These are phyloP conservation scores for Emericellopsis cladophorae DNA, from an alignment of 2,329 filamentous ascomycete species.

Conservation along the genomic window DNA sequence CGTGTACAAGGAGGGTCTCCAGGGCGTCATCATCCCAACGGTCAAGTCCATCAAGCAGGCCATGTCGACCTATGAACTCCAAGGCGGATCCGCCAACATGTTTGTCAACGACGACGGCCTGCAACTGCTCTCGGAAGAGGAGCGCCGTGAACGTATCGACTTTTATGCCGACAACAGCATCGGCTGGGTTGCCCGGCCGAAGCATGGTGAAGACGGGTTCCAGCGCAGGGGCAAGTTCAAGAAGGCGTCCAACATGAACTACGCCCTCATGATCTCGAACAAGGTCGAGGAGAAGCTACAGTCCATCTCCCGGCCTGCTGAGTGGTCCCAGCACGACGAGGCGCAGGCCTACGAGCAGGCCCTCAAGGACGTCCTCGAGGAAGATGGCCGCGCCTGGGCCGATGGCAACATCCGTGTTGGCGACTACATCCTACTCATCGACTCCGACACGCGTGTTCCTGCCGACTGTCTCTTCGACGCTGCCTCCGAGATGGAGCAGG, in stretches of 20 bases:
- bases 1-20: slow-evolving; percentile 76
- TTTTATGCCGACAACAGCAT: slow-evolving; percentile 59
- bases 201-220: slow-evolving; percentile 51
- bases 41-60: slow-evolving; percentile 67
- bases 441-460: slow-evolving; percentile 70
- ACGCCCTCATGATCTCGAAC: slow-evolving; percentile 53
- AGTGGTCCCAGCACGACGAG: slow-evolving; percentile 60
- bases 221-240: slow-evolving; percentile 52
- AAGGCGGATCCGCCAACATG: slow-evolving; percentile 67
- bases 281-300: slow-evolving; percentile 58
- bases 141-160: slow-evolving; percentile 49
- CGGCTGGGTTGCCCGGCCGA: slow-evolving; percentile 55
- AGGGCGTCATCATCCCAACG: slow-evolving; percentile 62
- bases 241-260: slow-evolving; percentile 66
- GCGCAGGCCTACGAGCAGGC: slow-evolving; percentile 51
- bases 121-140: slow-evolving; percentile 51
- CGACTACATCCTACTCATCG: slow-evolving; percentile 65
- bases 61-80: slow-evolving; percentile 64
- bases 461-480: slow-evolving; percentile 67
- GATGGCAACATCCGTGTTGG: slow-evolving; percentile 78
- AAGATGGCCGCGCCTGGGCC: slow-evolving; percentile 62
- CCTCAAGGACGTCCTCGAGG: slow-evolving; percentile 53
- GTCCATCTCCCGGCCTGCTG: slow-evolving; percentile 38
- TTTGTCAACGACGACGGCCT: slow-evolving; percentile 68
- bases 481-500: slow-evolving; percentile 71